phyloP scores from a whole-genome alignment of 2,329 filamentous ascomycete genomes.

The Cordyceps cateniannulata region DNA sequence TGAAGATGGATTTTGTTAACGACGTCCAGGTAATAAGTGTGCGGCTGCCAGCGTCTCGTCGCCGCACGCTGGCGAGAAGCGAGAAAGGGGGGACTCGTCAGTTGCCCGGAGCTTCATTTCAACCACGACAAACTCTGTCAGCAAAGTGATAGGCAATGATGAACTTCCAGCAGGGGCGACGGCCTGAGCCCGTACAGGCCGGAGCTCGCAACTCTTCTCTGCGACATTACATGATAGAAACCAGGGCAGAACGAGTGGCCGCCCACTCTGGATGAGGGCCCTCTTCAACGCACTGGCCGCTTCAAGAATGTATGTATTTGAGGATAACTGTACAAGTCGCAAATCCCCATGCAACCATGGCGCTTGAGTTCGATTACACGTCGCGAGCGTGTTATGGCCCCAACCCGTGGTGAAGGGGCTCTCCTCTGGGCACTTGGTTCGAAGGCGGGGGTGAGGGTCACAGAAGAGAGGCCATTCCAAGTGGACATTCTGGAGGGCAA shows the following conservation, averaged over 20 bases:
- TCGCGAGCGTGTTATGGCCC: neutral
- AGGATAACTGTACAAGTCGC: neutral
- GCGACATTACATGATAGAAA: slow-evolving; percentile 5
- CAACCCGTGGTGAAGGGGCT: neutral
- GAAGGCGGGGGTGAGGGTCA: neutral
- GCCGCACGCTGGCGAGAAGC: neutral
- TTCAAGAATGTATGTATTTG: neutral
- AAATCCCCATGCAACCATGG: neutral
- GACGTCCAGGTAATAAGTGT: neutral
- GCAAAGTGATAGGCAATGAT: neutral
- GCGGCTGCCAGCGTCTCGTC: too few relatives aligned
- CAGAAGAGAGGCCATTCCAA: neutral
- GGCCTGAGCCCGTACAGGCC: neutral
- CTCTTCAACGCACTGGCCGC: neutral
- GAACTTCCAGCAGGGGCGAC: neutral
- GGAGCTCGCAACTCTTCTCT: slow-evolving; percentile 2
- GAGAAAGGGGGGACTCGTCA: neutral
- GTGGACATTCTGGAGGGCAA: neutral
- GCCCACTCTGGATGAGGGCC: slow-evolving; percentile 1
- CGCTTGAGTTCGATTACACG: neutral
- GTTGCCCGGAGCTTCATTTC: neutral
- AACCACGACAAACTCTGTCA: neutral
- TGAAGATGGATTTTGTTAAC: neutral
- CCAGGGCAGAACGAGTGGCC: neutral
- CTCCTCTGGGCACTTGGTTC: neutral